Percentiles rank a stretch among this genome's conserved stretches.
These are phyloP conservation scores for Tolypocladium capitatum DNA, from an alignment of 2,329 filamentous ascomycete species.

Conservation along the genomic window DNA sequence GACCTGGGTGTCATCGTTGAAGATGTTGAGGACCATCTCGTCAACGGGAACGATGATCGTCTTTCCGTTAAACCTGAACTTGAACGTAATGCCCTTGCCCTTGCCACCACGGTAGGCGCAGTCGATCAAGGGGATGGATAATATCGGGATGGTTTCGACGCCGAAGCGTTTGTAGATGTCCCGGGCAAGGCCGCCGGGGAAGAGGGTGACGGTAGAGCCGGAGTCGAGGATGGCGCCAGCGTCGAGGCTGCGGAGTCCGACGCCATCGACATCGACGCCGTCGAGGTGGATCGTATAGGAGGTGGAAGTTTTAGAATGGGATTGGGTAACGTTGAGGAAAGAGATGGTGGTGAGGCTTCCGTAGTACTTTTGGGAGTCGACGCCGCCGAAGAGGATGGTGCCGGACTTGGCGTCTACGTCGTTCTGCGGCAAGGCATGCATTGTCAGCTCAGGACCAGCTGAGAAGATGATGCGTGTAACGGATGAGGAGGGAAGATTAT, in stretches of 20 bases:
- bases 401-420: conserved; percentile 52
- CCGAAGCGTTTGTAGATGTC: conserved; percentile 38
- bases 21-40: conserved; percentile 36
- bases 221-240: conserved; percentile 57
- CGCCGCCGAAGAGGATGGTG: conserved; percentile 64
- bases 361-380: conserved; percentile 60
- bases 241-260: conserved; percentile 23
- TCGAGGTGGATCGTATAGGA: conserved; percentile 22
- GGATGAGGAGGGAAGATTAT: conserved; percentile 2
- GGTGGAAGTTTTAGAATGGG: conserved; percentile 26
- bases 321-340: conserved; percentile 33
- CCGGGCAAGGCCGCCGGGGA: conserved; percentile 46
- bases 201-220: conserved; percentile 56
- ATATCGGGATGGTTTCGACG: conserved; percentile 25
- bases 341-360: conserved; percentile 31
- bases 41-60: conserved; percentile 36
- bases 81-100: conserved; percentile 30
- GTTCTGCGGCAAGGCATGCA: conserved; percentile 22
- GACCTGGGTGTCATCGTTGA: conserved; percentile 27
- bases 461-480: not conserved
- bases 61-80: conserved; percentile 37
- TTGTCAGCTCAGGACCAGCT: not conserved
- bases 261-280: conserved; percentile 24
- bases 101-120: conserved; percentile 34
- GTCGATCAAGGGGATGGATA: conserved; percentile 37